These are phyloP conservation scores for Curvularia spicifera DNA, from an alignment of 2,329 filamentous ascomycete species.

Conservation along the genomic window DNA sequence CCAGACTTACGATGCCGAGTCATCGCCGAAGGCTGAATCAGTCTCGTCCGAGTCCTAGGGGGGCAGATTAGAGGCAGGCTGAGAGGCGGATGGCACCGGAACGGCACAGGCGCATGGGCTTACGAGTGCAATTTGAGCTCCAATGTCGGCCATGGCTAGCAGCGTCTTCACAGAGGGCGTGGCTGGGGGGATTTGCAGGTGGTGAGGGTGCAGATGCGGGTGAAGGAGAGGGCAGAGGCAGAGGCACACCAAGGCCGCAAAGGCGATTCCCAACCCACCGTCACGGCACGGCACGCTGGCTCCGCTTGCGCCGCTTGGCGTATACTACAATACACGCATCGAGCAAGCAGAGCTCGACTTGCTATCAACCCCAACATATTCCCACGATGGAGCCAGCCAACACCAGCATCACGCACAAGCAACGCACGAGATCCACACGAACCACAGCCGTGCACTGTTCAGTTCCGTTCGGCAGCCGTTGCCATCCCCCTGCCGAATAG, in stretches of 20 bases:
- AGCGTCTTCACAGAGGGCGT: neutral
- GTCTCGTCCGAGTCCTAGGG: constrained; percentile 25
- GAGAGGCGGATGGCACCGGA: neutral
- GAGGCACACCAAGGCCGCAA: neutral
- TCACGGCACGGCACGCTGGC: constrained; percentile 3
- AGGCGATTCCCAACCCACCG: neutral
- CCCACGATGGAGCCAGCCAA: neutral
- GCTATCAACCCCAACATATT: too few species aligned
- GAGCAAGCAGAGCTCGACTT: neutral
- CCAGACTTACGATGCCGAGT: constrained; percentile 25
- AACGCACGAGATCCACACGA: neutral
- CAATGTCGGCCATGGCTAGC: constrained; percentile 25
- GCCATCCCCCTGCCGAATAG: neutral
- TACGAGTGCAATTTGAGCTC: constrained; percentile 26
- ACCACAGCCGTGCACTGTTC: neutral
- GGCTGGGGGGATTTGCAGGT: neutral
- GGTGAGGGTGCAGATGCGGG: neutral
- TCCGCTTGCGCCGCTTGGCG: constrained; percentile 1
- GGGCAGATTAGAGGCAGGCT: constrained; percentile 5
- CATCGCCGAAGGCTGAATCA: constrained; percentile 30
- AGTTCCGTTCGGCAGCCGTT: neutral
- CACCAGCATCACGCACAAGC: neutral
- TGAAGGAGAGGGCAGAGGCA: neutral
- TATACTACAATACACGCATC: neutral
- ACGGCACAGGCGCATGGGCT: neutral